These are phyloP conservation scores for Clitopilus hobsonii DNA, from an alignment of 768 basidiomycete genomes.

Conservation along the genomic window DNA sequence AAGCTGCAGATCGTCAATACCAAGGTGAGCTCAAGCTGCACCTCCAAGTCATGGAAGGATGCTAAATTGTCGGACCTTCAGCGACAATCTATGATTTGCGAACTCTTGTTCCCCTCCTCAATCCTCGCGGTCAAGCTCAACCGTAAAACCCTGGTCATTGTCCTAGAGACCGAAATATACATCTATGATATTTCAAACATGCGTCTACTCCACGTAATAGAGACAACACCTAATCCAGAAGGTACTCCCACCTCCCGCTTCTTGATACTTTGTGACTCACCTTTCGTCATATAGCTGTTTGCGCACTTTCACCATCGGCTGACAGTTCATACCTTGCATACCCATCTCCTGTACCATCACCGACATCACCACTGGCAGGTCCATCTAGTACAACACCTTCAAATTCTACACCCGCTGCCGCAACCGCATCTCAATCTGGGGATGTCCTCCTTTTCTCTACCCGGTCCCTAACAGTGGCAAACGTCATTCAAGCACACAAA, in stretches of 20 bases:
- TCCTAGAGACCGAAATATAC: constrained; percentile 97
- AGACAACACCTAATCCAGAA: constrained; percentile 93
- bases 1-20: constrained; percentile 98
- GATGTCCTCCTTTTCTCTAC: constrained; percentile 96
- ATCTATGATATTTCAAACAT: constrained; percentile 99
- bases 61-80: constrained; percentile 20
- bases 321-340: constrained; percentile 95
- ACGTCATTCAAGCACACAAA: constrained; percentile 98
- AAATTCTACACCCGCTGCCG: constrained; percentile 27
- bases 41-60: background rate
- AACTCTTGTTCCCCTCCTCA: constrained; percentile 93
- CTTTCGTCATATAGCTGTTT: constrained; percentile 60
- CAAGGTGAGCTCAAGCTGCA: constrained; percentile 53
- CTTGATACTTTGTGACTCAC: background rate
- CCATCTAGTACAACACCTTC: constrained; percentile 18
- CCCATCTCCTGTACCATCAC: constrained; percentile 89
- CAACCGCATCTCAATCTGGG: constrained; percentile 48
- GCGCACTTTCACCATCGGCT: constrained; percentile 89
- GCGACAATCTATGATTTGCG: constrained; percentile 99
- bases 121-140: constrained; percentile 98
- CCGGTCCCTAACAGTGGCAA: constrained; percentile 83
- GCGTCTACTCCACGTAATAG: constrained; percentile 95
- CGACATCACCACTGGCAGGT: constrained; percentile 46
- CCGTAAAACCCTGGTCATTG: constrained; percentile 92
- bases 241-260: constrained; percentile 38